Conservation (phyloP, 2,329 filamentous ascomycete genomes). For the Byssoonygena ceratinophila region DNA sequence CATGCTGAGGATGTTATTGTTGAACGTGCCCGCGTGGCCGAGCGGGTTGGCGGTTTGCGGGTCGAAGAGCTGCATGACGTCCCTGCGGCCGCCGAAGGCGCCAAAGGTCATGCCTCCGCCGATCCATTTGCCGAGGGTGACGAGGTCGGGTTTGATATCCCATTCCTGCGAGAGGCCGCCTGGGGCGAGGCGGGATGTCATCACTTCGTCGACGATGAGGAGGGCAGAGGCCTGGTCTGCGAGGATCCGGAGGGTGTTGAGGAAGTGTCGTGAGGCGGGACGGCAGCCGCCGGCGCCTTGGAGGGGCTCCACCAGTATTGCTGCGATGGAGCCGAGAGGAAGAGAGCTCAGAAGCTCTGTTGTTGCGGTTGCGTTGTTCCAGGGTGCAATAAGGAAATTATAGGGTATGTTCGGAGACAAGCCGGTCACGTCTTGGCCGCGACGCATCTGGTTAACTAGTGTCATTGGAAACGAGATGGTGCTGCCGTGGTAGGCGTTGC, state of each 20-base stretch:
- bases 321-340: slow-evolving; percentile 41
- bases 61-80: slow-evolving; percentile 51
- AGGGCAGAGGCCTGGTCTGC: slow-evolving; percentile 44
- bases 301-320: slow-evolving; percentile 57
- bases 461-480: slow-evolving; percentile 37
- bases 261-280: slow-evolving; percentile 42
- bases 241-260: slow-evolving; percentile 41
- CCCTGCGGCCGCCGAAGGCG: slow-evolving; percentile 51
- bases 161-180: slow-evolving; percentile 40
- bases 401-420: slow-evolving; percentile 38
- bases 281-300: slow-evolving; percentile 54
- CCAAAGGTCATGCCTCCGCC: slow-evolving; percentile 58
- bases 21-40: slow-evolving; percentile 54
- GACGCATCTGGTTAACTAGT: slow-evolving; percentile 20
- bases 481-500: slow-evolving; percentile 46
- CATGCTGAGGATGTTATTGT: slow-evolving; percentile 57
- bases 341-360: slow-evolving; percentile 17
- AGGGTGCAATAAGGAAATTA: slow-evolving; percentile 51
- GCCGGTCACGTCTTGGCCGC: slow-evolving; percentile 10
- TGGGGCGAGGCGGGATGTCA: slow-evolving; percentile 51
- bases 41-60: slow-evolving; percentile 36
- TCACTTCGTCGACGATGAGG: slow-evolving; percentile 61
- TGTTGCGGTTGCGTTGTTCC: slow-evolving; percentile 48
- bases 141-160: slow-evolving; percentile 49
- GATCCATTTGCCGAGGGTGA: slow-evolving; percentile 56